phyloP scores from a whole-genome alignment of 164 flowering plant species.

The Annona cherimola region DNA sequence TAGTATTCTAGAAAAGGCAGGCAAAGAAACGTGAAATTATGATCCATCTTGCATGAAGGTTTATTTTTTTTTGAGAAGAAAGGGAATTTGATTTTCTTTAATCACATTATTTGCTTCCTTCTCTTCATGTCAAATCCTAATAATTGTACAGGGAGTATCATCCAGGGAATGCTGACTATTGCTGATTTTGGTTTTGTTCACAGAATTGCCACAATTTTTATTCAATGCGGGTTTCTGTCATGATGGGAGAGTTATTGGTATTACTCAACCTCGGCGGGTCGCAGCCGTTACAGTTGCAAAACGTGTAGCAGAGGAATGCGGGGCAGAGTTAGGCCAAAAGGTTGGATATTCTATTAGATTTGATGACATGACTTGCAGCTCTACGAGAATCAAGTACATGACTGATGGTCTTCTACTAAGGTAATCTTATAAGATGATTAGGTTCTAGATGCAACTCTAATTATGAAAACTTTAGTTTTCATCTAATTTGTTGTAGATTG shows the following conservation, averaged over 20 bases:
- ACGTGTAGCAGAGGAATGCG: constrained; percentile 95
- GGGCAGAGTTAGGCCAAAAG: constrained; percentile 71
- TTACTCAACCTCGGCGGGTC: constrained; percentile 95
- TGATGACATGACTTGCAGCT: constrained; percentile 74
- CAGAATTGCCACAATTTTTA: constrained; percentile 89
- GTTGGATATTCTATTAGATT: constrained; percentile 94
- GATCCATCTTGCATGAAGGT: neutral
- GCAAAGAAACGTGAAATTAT: neutral
- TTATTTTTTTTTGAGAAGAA: neutral
- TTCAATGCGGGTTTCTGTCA: constrained; percentile 65
- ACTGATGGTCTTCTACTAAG: constrained; percentile 88
- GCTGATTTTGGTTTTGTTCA: constrained; percentile 4
- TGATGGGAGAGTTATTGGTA: constrained; percentile 61
- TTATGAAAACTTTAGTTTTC: neutral
- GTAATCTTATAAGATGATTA: constrained; percentile 23
- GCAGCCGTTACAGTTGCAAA: constrained; percentile 93
- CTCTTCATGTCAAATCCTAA: neutral
- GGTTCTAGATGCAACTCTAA: neutral
- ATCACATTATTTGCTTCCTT: neutral
- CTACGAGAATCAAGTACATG: constrained; percentile 91
- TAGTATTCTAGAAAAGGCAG: neutral
- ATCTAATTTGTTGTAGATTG: neutral
- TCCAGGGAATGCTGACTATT: neutral
- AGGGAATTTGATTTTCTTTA: neutral
- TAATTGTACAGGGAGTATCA: neutral